These are phyloP conservation scores for Lepidium africanum DNA, from an alignment of 345 rosid species.

Conservation along the genomic window DNA sequence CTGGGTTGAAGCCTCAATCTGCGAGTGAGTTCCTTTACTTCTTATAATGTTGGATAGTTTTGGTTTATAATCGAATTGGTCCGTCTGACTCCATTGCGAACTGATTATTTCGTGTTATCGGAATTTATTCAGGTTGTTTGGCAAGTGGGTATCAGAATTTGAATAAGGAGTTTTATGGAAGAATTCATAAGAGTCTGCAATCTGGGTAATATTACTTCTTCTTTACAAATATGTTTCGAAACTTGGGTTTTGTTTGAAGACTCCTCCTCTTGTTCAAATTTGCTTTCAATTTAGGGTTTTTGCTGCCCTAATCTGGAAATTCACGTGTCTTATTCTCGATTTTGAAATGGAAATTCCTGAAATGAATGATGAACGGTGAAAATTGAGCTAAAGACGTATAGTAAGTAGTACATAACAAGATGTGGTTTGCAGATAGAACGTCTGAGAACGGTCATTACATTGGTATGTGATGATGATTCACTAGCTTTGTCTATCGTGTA, in stretches of 20 bases:
- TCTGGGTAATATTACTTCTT: slow-evolving; percentile 40
- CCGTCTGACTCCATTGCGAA: not conserved
- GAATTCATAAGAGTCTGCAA: slow-evolving; percentile 57
- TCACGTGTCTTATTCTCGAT: not conserved
- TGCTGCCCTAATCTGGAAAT: not conserved
- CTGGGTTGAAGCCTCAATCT: slow-evolving; percentile 71
- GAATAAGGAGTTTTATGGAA: slow-evolving; percentile 62
- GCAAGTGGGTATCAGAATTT: slow-evolving; percentile 47
- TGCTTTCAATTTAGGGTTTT: slow-evolving; percentile 1
- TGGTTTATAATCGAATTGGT: not conserved
- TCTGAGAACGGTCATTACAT: not conserved
- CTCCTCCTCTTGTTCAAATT: not conserved
- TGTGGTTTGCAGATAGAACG: not conserved
- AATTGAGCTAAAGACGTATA: not conserved
- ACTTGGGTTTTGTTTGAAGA: not conserved
- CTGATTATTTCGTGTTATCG: slow-evolving; percentile 1
- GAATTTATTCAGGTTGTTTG: slow-evolving; percentile 32
- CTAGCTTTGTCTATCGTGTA: not conserved
- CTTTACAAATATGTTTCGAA: not conserved
- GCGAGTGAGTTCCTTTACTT: slow-evolving; percentile 39
- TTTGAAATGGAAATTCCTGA: not conserved
- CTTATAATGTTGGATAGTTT: not conserved
- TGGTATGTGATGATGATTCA: not conserved
- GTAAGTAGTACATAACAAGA: not conserved
- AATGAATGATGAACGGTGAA: not conserved